Conservation (phyloP, 345 rosid species). For the Durio zibethinus region DNA sequence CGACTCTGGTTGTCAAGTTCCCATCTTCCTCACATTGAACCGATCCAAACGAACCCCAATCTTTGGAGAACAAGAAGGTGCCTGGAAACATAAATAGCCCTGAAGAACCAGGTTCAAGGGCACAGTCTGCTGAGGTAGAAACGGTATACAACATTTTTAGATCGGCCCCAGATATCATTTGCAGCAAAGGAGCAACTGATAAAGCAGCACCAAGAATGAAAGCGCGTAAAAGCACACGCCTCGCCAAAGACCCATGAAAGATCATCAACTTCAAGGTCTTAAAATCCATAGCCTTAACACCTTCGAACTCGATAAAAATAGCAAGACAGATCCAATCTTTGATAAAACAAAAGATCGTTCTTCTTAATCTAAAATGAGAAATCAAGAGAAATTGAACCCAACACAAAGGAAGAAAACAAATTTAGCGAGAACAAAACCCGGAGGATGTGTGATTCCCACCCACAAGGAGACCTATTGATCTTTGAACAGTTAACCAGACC, state of each 20-base stretch:
- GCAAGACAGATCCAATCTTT: slow-evolving; percentile 6
- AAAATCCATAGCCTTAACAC: slow-evolving; percentile 39
- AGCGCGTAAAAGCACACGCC: slow-evolving; percentile 63
- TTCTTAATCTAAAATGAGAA: slow-evolving; percentile 13
- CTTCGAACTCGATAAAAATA: not conserved
- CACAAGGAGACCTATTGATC: slow-evolving; percentile 84
- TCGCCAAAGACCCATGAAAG: slow-evolving; percentile 45
- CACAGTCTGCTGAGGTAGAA: slow-evolving; percentile 38
- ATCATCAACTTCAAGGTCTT: slow-evolving; percentile 43
- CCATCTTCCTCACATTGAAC: slow-evolving; percentile 43
- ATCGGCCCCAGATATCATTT: slow-evolving; percentile 38
- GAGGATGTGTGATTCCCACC: slow-evolving; percentile 99
- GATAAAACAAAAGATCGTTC: not conserved
- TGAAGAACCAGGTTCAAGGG: slow-evolving; percentile 26
- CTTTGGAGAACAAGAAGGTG: slow-evolving; percentile 23
- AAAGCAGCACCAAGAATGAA: slow-evolving; percentile 47
- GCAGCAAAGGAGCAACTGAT: slow-evolving; percentile 56
- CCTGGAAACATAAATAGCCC: slow-evolving; percentile 31
- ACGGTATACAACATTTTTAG: slow-evolving; percentile 30
- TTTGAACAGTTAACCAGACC: slow-evolving; percentile 71
- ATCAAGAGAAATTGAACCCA: slow-evolving; percentile 36
- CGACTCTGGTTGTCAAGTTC: slow-evolving; percentile 45
- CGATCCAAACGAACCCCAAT: slow-evolving; percentile 44
- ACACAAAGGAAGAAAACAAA: not conserved
- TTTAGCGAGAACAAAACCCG: slow-evolving; percentile 95